phyloP scores from a whole-genome alignment of 352 stramenopile species.

The Lagenidium giganteum region DNA sequence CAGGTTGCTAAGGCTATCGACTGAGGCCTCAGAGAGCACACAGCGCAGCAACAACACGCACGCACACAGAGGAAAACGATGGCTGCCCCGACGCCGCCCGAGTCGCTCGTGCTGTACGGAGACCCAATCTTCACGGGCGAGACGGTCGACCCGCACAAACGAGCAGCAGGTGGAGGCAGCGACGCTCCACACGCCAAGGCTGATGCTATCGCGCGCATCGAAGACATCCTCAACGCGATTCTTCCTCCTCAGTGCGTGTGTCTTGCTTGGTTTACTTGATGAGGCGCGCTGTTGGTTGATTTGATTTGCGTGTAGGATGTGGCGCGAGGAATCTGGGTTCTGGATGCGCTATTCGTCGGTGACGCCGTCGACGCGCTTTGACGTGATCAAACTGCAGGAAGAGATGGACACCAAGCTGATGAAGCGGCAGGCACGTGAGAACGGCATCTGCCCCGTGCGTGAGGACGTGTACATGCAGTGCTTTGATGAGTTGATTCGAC shows the following conservation, averaged over 20 bases:
- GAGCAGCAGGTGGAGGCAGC: slow-evolving; percentile 16
- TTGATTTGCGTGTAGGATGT: slow-evolving; percentile 40
- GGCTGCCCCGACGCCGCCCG: slow-evolving; percentile 59
- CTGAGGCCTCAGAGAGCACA: slow-evolving; percentile 2
- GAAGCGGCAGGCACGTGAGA: slow-evolving; percentile 88
- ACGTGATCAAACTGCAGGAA: slow-evolving; percentile 91
- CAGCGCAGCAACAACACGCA: neutral
- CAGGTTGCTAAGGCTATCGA: neutral
- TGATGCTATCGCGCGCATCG: slow-evolving; percentile 54
- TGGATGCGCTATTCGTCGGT: slow-evolving; percentile 92
- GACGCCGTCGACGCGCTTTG: slow-evolving; percentile 87
- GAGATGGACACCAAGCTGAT: slow-evolving; percentile 87
- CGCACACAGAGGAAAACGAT: slow-evolving; percentile 25
- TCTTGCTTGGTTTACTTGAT: neutral
- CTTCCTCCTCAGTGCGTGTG: slow-evolving; percentile 59
- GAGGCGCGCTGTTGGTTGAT: slow-evolving; percentile 1
- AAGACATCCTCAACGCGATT: slow-evolving; percentile 76
- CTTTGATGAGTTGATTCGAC: slow-evolving; percentile 92
- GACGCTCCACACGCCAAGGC: slow-evolving; percentile 22
- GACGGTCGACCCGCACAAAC: slow-evolving; percentile 54
- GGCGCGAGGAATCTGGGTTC: slow-evolving; percentile 73
- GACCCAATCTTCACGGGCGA: slow-evolving; percentile 90
- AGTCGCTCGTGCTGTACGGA: slow-evolving; percentile 87
- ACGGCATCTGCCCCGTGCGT: slow-evolving; percentile 90
- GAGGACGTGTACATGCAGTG: slow-evolving; percentile 92